These are phyloP conservation scores for Schizophyllum amplum DNA, from an alignment of 1,284 basidiomycete species.

Conservation along the genomic window DNA sequence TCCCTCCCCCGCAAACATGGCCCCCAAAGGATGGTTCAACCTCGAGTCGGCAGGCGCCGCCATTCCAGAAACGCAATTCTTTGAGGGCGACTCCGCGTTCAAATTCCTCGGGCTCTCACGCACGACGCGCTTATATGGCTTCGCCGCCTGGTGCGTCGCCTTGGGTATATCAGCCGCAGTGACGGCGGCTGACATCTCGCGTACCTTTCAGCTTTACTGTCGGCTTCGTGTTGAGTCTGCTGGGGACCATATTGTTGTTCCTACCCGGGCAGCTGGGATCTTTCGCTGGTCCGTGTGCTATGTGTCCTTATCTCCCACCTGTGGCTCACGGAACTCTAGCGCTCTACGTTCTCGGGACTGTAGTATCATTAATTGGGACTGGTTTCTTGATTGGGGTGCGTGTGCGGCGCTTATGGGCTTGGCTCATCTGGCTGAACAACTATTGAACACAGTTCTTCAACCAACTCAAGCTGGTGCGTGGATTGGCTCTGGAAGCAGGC, in stretches of 20 bases:
- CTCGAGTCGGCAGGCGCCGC: constrained; percentile 50
- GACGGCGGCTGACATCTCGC: background rate
- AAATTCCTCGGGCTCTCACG: constrained; percentile 68
- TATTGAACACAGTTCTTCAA: constrained; percentile 50
- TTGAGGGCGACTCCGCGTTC: constrained; percentile 82
- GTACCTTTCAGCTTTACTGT: constrained; percentile 44
- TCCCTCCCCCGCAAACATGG: constrained; percentile 21
- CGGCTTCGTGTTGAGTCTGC: constrained; percentile 74
- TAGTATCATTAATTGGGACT: constrained; percentile 80
- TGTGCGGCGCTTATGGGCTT: constrained; percentile 9
- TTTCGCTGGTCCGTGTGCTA: constrained; percentile 71
- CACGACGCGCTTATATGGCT: constrained; percentile 79
- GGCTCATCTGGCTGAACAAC: background rate
- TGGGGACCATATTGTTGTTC: constrained; percentile 69
- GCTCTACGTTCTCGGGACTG: constrained; percentile 77
- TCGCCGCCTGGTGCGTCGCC: constrained; percentile 63
- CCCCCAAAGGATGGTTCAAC: constrained; percentile 59
- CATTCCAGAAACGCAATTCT: constrained; percentile 68
- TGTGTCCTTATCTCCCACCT: background rate
- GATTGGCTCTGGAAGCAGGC: background rate
- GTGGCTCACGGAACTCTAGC: constrained; percentile 32
- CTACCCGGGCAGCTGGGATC: constrained; percentile 62
- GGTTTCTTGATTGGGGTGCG: constrained; percentile 84
- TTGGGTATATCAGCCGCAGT: background rate
- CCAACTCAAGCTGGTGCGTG: constrained; percentile 71